Conservation (phyloP, 768 basidiomycete genomes). For the Kwoniella sp. region DNA sequence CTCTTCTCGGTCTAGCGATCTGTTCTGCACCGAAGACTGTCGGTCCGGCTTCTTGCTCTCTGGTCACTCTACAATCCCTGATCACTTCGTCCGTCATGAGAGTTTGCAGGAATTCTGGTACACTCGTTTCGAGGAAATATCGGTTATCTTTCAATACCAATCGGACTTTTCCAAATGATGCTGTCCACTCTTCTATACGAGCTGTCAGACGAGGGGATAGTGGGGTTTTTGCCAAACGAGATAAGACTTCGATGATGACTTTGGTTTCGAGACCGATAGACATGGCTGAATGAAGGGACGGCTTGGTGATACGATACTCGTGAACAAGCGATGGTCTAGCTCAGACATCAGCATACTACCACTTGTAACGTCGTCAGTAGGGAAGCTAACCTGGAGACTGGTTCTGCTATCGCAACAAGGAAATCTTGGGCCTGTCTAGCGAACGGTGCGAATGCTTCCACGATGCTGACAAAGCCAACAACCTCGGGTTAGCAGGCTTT, state of each 20-base stretch:
- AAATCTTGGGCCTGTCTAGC: constrained; percentile 99
- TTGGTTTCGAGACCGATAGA: constrained; percentile 97
- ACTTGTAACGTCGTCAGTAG: neutral
- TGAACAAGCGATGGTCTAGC: constrained; percentile 92
- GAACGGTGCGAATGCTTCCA: constrained; percentile 96
- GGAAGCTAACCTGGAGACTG: constrained; percentile 85
- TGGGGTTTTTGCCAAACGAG: constrained; percentile 70
- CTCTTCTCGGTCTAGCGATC: constrained; percentile 83
- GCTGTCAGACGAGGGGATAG: constrained; percentile 81
- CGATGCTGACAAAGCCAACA: constrained; percentile 72
- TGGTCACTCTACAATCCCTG: constrained; percentile 51
- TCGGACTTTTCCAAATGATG: constrained; percentile 98
- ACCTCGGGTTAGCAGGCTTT: constrained; percentile 56
- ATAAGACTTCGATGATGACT: constrained; percentile 90
- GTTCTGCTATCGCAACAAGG: constrained; percentile 94
- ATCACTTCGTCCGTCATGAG: constrained; percentile 81
- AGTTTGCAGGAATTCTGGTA: constrained; percentile 86
- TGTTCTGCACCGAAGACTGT: constrained; percentile 68
- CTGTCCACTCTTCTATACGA: constrained; percentile 88
- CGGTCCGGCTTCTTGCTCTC: constrained; percentile 59
- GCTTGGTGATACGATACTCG: constrained; percentile 97
- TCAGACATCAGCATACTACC: constrained; percentile 8
- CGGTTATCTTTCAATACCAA: constrained; percentile 97
- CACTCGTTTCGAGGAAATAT: constrained; percentile 93
- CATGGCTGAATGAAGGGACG: constrained; percentile 97